Evolutionary conservation across 108 stramenopile species (phyloP).

Genomic region (Mediolabrus comicus): DNA sequence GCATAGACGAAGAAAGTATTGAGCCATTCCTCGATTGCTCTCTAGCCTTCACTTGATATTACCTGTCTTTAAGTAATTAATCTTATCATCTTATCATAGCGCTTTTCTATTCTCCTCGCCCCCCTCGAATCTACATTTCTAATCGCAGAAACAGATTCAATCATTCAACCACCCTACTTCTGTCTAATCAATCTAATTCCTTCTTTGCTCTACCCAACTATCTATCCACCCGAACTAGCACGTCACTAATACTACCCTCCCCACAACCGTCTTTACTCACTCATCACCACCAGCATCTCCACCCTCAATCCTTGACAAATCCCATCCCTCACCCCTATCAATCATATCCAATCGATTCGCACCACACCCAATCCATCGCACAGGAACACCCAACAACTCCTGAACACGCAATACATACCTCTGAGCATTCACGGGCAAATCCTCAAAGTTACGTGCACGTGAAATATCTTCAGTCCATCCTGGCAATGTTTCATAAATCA

Average conservation of each 20-base stretch:
- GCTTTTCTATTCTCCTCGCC: too few relatives aligned
- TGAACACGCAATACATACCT: conserved; percentile 92
- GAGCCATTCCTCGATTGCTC: too few relatives aligned
- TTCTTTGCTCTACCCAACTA: too few relatives aligned
- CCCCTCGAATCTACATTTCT: too few relatives aligned
- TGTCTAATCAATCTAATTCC: too few relatives aligned
- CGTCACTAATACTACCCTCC: neutral
- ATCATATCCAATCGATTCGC: conserved; percentile 92
- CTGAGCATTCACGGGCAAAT: conserved; percentile 91
- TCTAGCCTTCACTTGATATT: too few relatives aligned
- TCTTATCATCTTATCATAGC: too few relatives aligned
- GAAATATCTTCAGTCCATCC: conserved; percentile 97
- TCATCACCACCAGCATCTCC: neutral
- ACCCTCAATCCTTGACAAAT: conserved; percentile 28
- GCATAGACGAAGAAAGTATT: too few relatives aligned
- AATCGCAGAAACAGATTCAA: too few relatives aligned
- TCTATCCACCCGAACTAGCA: too few relatives aligned
- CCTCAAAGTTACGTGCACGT: conserved; percentile 85
- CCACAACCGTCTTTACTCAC: neutral
- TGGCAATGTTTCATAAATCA: conserved; percentile 92
- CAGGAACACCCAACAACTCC: conserved; percentile 89
- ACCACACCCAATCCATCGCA: conserved; percentile 98
- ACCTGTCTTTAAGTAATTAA: too few relatives aligned
- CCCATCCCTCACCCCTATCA: conserved; percentile 86
- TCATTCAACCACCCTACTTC: too few relatives aligned